Conservation (phyloP, 1,284 basidiomycete genomes). For the Puccinia triticina region DNA sequence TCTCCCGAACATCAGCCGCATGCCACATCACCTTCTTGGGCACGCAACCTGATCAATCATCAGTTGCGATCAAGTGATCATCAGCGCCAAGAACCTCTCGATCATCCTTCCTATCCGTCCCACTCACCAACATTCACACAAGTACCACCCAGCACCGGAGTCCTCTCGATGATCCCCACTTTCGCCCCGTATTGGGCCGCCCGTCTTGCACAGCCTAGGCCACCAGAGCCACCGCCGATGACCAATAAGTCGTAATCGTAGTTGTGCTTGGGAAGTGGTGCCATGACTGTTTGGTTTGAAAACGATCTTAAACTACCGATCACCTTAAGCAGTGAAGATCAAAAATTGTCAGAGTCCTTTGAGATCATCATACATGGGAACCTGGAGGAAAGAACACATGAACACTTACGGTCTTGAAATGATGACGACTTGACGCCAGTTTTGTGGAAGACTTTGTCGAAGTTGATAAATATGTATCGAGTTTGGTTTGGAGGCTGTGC, state of each 20-base stretch:
- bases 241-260: constrained; percentile 73
- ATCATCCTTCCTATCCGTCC: not conserved
- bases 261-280: constrained; percentile 63
- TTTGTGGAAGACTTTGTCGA: not conserved
- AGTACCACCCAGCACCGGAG: constrained; percentile 81
- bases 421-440: constrained; percentile 1
- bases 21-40: constrained; percentile 88
- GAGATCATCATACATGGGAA: too few species aligned
- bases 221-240: constrained; percentile 82
- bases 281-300: not conserved
- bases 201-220: constrained; percentile 67
- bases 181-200: constrained; percentile 92
- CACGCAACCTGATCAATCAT: constrained; percentile 42
- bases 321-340: not conserved
- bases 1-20: constrained; percentile 76
- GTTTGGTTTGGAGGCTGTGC: too few species aligned
- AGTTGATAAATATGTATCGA: not conserved
- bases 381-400: not conserved
- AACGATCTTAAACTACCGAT: constrained; percentile 19
- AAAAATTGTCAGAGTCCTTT: too few species aligned
- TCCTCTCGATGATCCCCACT: constrained; percentile 83
- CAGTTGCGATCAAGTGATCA: constrained; percentile 25
- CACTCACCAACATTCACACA: constrained; percentile 86
- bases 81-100: not conserved
- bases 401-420: not conserved